Evolutionary conservation across 345 rosid genomes (phyloP), one percentile per base, ranked within the genome.

Genomic region (Eucalyptus leucophloia): DNA sequence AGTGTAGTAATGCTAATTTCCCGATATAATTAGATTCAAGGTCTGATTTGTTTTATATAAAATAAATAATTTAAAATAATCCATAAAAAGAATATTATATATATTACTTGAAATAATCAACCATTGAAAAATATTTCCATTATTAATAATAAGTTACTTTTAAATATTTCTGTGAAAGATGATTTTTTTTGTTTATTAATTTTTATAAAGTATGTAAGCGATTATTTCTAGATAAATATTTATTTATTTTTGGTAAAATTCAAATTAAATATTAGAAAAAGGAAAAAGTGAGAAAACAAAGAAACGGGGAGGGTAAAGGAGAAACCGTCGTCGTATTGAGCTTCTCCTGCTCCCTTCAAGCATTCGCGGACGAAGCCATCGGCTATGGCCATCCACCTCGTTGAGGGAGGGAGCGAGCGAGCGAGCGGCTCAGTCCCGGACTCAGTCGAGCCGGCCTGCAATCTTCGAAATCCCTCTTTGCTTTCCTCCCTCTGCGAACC

Each of bases 31-130:
- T 69, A 5, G 44, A 72, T 34, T 72, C 21, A 72, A 37, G 4
- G 19, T 9, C 0, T 3, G 0, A 62, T 62, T 12, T 28, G 1
- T 28, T 62, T 62, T 4, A 18, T 5, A 0, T 2, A 34, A 69
- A 34, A 32, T 16, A 19, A 17, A 32, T 12, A 13, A 28, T 60
- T 6, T 28, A 28, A 3, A 60, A 60, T 12, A 60, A 56, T 24
- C 0, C 30, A 24, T 10, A 10, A 23, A 56, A 54, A 53, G 40
- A 53, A 56, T 2, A 0, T 56, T 0, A 2, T 5, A 24, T 3
- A 24, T 8, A 53, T 56, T 13, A 0, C 5, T 30, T 2, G 2
- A 30, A 28, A 28, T 30, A 26, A 60, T 26, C 12, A 60, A 26
- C 6, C 1, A 11, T 0, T 11, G 2, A 6, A 58, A 7, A 58